These are phyloP conservation scores for Zygosaccharomyces kombuchaensis DNA, from an alignment of 805 yeast genomes.

Conservation along the genomic window DNA sequence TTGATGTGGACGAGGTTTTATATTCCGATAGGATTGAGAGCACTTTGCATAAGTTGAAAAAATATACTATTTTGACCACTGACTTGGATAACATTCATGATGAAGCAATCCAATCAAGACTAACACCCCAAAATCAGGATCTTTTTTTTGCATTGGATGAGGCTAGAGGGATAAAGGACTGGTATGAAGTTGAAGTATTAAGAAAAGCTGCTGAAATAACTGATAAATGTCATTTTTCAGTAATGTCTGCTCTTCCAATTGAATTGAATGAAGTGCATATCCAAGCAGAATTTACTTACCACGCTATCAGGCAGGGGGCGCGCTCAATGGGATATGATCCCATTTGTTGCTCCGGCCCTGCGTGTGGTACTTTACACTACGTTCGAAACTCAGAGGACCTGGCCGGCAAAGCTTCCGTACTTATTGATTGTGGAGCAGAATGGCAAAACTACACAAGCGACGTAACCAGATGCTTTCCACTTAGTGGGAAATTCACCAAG, in stretches of 20 bases:
- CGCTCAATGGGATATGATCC: constrained; percentile 89
- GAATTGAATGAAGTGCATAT: constrained; percentile 85
- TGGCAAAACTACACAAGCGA: constrained; percentile 92
- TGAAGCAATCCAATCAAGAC: constrained; percentile 32
- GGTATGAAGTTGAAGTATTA: constrained; percentile 71
- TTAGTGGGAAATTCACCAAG: constrained; percentile 80
- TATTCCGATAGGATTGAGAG: constrained; percentile 50
- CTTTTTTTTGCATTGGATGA: constrained; percentile 80
- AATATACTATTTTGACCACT: constrained; percentile 42
- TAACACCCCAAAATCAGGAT: constrained; percentile 44
- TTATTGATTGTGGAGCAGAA: constrained; percentile 97
- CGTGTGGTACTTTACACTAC: constrained; percentile 88
- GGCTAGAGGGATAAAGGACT: constrained; percentile 79
- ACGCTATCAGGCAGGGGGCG: constrained; percentile 90
- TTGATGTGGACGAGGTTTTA: constrained; percentile 78
- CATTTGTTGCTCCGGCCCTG: constrained; percentile 90
- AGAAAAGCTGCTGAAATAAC: constrained; percentile 78
- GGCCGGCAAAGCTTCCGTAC: constrained; percentile 56
- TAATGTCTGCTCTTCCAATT: constrained; percentile 87
- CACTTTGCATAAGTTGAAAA: constrained; percentile 21
- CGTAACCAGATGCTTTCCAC: constrained; percentile 93
- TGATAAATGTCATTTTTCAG: constrained; percentile 84
- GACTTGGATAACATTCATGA: constrained; percentile 48
- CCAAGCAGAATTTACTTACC: constrained; percentile 93
- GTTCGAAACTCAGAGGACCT: constrained; percentile 70